Evolutionary conservation across 371 early-diverging fungal genomes (phyloP).

Genomic region (Enteropsectra breve): DNA sequence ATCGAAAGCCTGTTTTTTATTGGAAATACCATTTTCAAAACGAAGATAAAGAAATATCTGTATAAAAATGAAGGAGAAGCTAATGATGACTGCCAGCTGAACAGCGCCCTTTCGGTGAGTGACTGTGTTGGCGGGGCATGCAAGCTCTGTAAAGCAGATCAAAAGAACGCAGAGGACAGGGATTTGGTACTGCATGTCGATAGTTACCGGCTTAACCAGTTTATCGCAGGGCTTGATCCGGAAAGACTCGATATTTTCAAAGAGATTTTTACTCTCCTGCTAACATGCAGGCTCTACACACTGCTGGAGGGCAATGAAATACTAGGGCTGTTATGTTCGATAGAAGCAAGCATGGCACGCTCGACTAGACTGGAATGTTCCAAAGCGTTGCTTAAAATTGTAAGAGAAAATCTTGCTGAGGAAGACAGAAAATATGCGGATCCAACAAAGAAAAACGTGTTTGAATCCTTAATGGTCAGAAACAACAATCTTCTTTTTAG

Average conservation of each 20-base stretch:
- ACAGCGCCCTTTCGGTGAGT: no score
- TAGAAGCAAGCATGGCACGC: constrained; percentile 3
- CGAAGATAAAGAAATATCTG: background rate
- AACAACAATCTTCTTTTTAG: constrained; percentile 11
- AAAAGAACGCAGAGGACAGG: no score
- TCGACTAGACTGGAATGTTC: background rate
- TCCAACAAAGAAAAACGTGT: no score
- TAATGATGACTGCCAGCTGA: background rate
- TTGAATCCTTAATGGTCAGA: no score
- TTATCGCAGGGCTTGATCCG: no score
- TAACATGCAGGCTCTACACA: background rate
- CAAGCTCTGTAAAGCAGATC: no score
- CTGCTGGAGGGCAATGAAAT: constrained; percentile 3
- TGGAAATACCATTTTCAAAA: background rate
- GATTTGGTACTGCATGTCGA: no score
- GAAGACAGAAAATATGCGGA: no score
- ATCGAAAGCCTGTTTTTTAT: background rate
- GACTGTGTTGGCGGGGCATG: no score
- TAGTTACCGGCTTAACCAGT: no score
- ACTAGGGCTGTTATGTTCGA: background rate
- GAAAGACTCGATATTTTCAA: constrained; percentile 6
- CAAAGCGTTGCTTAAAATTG: background rate
- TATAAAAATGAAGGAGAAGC: background rate
- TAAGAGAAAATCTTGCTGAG: background rate
- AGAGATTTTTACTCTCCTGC: constrained; percentile 24